A percentile compares a stretch with the other conserved stretches of the same genome.
Evolutionary conservation across 1,139 yeast species (phyloP).

Genomic region (Taphrina betulina): DNA sequence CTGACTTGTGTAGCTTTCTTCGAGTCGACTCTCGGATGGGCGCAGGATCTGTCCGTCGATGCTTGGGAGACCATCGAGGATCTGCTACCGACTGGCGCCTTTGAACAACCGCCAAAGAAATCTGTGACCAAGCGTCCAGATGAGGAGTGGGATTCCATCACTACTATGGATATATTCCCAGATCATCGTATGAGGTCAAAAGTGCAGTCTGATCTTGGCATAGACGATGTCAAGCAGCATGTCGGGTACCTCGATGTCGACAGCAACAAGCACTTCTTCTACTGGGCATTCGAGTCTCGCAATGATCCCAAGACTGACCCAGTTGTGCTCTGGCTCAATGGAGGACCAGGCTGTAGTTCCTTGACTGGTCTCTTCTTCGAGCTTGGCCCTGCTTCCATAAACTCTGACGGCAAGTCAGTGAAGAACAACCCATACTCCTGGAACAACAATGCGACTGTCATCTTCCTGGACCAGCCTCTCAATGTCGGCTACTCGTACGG

Average conservation of each 20-base stretch:
- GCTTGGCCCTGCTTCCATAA: conserved; percentile 80
- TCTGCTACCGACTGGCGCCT: conserved; percentile 10
- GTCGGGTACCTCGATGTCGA: conserved; percentile 85
- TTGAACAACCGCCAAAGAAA: conserved; percentile 36
- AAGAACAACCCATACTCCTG: conserved; percentile 71
- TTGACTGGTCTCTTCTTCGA: conserved; percentile 89
- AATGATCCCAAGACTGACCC: conserved; percentile 86
- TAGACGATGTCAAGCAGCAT: conserved; percentile 64
- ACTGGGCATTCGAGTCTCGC: conserved; percentile 86
- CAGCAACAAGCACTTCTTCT: conserved; percentile 78
- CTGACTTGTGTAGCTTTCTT: conserved; percentile 23
- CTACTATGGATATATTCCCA: conserved; percentile 21
- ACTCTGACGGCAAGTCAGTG: conserved; percentile 63
- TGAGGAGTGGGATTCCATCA: conserved; percentile 29
- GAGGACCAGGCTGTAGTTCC: conserved; percentile 80
- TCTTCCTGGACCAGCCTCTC: conserved; percentile 92
- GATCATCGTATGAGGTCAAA: conserved; percentile 62
- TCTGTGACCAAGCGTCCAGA: conserved; percentile 19
- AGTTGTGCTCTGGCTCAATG: conserved; percentile 82
- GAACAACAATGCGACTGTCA: conserved; percentile 86
- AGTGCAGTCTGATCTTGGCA: conserved; percentile 53
- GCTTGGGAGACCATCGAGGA: conserved; percentile 28
- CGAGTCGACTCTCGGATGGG: conserved; percentile 18
- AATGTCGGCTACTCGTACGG: conserved; percentile 91
- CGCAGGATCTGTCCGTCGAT: conserved; percentile 18